Conservation (phyloP, 257 asterid genomes). For the Solanum pinnatisectum region DNA sequence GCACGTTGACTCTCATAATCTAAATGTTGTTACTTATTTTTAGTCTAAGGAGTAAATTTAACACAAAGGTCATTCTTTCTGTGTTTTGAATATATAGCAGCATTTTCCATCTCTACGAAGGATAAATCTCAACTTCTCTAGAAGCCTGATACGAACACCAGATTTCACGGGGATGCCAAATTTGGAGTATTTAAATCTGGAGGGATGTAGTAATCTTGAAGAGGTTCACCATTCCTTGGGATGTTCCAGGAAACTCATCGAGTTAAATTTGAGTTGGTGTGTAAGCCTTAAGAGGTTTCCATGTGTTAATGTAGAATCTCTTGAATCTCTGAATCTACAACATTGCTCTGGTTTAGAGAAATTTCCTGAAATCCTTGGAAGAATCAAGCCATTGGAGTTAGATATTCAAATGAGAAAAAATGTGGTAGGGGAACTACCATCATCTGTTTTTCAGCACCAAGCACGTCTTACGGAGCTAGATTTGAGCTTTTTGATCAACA, state of each 20-base stretch:
- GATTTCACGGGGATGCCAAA: neutral
- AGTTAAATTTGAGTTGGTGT: neutral
- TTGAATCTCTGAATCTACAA: neutral
- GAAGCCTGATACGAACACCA: neutral
- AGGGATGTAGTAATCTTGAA: neutral
- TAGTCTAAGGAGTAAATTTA: neutral
- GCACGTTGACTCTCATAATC: neutral
- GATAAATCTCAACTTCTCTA: neutral
- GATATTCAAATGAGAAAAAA: neutral
- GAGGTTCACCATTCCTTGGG: neutral
- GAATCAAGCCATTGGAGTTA: neutral
- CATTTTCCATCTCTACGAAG: neutral
- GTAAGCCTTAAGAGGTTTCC: neutral
- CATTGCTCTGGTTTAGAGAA: neutral
- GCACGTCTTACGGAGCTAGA: neutral
- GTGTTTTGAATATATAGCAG: neutral
- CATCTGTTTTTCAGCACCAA: neutral
- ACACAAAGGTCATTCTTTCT: neutral
- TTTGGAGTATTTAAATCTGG: neutral
- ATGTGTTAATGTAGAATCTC: neutral
- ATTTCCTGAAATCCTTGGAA: neutral
- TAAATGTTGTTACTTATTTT: too few species aligned
- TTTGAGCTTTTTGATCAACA: neutral
- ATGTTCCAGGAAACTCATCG: neutral
- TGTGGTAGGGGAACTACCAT: neutral